Evolutionary conservation across 306 rosid genomes (phyloP).

Genomic region (Styphnolobium japonicum): DNA sequence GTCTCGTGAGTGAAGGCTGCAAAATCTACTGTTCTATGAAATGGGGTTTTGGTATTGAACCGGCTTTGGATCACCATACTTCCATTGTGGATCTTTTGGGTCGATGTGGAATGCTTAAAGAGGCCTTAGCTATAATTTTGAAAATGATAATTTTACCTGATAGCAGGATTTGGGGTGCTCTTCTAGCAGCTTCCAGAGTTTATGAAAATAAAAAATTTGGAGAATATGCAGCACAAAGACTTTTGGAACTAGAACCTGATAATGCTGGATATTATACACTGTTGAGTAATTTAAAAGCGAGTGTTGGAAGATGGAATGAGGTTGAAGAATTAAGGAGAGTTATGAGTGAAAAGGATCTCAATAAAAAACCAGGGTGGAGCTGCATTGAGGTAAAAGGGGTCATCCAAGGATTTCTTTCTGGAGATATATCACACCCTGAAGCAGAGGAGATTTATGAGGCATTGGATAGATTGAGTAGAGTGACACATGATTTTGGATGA

Average conservation of each 20-base stretch:
- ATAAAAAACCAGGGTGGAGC: constrained; percentile 67
- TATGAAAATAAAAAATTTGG: constrained; percentile 39
- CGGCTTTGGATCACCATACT: constrained; percentile 58
- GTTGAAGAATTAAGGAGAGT: constrained; percentile 52
- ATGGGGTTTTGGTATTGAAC: constrained; percentile 47
- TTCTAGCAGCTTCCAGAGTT: constrained; percentile 54
- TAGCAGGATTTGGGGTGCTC: constrained; percentile 66
- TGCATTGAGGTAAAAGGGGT: constrained; percentile 43
- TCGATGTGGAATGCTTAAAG: constrained; percentile 48
- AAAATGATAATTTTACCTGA: constrained; percentile 44
- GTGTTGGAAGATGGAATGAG: constrained; percentile 53
- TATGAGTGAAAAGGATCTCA: constrained; percentile 47
- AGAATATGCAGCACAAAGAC: constrained; percentile 49
- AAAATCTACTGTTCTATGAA: constrained; percentile 47
- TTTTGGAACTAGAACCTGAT: constrained; percentile 57
- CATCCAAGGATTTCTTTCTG: constrained; percentile 51
- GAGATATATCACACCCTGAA: constrained; percentile 42
- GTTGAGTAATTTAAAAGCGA: constrained; percentile 56
- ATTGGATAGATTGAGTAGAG: constrained; percentile 29
- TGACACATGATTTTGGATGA: constrained; percentile 4
- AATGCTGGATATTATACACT: constrained; percentile 51
- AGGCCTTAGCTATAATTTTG: constrained; percentile 45
- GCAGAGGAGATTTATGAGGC: constrained; percentile 34
- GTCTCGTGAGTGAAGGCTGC: constrained; percentile 57
- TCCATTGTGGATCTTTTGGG: constrained; percentile 62